Evolutionary conservation across 176 grass and related monocot species (phyloP).

Genomic region (Otatea glauca): DNA sequence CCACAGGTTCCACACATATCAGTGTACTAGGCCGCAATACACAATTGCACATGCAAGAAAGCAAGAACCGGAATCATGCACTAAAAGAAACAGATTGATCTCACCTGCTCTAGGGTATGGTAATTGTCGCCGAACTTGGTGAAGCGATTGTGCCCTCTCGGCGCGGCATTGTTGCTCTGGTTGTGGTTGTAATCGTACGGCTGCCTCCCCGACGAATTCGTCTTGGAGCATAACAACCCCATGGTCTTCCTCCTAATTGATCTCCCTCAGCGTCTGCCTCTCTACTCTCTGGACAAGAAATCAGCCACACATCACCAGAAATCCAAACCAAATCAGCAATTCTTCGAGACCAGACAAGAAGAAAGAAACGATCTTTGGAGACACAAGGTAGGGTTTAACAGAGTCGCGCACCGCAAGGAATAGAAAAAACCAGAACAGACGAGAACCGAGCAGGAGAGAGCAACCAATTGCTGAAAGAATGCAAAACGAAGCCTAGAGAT

Average conservation of each 20-base stretch:
- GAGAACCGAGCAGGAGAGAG: neutral
- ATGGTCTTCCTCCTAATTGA: constrained; percentile 35
- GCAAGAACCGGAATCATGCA: neutral
- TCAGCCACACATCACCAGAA: neutral
- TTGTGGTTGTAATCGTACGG: constrained; percentile 20
- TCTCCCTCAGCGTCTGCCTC: neutral
- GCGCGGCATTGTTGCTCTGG: constrained; percentile 1
- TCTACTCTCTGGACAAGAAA: constrained; percentile 14
- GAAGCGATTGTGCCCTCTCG: constrained; percentile 37
- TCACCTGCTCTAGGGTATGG: constrained; percentile 65
- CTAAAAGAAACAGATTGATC: neutral
- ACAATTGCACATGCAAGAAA: neutral
- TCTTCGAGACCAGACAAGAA: neutral
- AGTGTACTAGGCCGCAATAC: neutral
- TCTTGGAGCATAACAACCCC: constrained; percentile 57
- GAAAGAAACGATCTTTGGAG: neutral
- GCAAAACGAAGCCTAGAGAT: neutral
- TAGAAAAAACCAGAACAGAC: neutral
- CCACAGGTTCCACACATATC: neutral
- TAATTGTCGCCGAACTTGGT: constrained; percentile 68
- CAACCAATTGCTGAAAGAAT: constrained; percentile 17
- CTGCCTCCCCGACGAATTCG: constrained; percentile 13
- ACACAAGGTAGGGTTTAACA: neutral
- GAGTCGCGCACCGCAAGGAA: neutral
- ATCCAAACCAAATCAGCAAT: neutral